Evolutionary conservation across 345 rosid species (phyloP), one percentile per base, ranked within the genome.

Genomic region (Sonneratia alba): DNA sequence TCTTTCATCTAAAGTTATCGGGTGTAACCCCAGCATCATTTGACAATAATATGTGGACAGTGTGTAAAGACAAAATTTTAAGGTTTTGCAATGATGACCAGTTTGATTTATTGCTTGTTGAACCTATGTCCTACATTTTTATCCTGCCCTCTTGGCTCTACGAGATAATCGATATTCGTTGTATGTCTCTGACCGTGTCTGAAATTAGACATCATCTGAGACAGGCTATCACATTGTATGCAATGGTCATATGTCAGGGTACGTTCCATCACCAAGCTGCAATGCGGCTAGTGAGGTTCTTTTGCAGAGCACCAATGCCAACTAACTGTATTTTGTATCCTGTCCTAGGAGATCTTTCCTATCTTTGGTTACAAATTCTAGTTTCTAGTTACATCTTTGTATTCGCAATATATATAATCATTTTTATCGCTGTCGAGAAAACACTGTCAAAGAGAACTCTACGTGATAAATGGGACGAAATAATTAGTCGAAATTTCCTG

Each of bases 41-140:
- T 72, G 48, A 68, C 62, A 67, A 74, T 73, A 72, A 76, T 36
- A 73, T 83, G 79, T 74, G 82, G 94, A 89, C 97, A 85, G 88
- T 75, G 83, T 89, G 92, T 87, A 89, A 86, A 87, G 97, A 94
- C 98, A 91, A 89, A 87, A 27, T 27, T 80, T 94, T 87, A 91
- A 91, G 98, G 96, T 88, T 89, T 79, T 83, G 92, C 91, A 91
- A 89, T 86, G 66, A 85, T 85, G 86, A 76, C 86, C 73, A 62
- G 70, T 73, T 82, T 80, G 88, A 83, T 84, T 72, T n/a, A 22
- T 59, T 59, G 22, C 78, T 24, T 34, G 45, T 78, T 72, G 76
- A 72, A 74, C 72, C 66, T 66, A 70, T 85, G 89, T 72, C 91
- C 91, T 80, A 87, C 91, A 74, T 62, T 84, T 84, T 85, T 81